Percentiles rank a stretch among this genome's conserved stretches.
Conservation (phyloP, 352 stramenopile genomes). For the Phytopythium mirpurense region DNA sequence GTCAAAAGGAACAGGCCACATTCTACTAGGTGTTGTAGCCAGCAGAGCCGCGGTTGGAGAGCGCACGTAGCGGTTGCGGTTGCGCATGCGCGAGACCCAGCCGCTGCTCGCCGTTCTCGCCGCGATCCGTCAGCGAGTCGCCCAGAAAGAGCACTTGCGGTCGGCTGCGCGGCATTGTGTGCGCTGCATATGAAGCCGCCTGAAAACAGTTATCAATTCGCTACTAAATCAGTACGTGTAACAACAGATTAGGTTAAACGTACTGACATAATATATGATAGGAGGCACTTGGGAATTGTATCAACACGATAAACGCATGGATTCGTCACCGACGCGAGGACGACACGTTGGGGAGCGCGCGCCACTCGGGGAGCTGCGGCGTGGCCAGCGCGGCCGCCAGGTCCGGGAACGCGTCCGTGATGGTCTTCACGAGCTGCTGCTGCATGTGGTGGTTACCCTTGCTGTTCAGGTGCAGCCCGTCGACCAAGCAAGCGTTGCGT, state of each 20-base stretch:
- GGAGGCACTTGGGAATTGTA: too few species aligned
- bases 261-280: too few species aligned
- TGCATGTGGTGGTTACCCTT: slow-evolving; percentile 42
- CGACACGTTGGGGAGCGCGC: slow-evolving; percentile 4
- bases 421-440: slow-evolving; percentile 21
- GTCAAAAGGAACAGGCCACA: too few species aligned
- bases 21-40: slow-evolving; percentile 63
- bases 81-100: slow-evolving; percentile 39
- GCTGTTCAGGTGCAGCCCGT: slow-evolving; percentile 45
- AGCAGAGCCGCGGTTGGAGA: slow-evolving; percentile 49
- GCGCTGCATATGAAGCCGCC: too few species aligned
- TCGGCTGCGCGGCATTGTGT: slow-evolving; percentile 9
- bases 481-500: slow-evolving; percentile 24
- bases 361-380: slow-evolving; percentile 15
- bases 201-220: too few species aligned
- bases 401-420: slow-evolving; percentile 18
- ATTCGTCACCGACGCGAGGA: background rate
- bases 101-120: slow-evolving; percentile 25
- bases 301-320: too few species aligned
- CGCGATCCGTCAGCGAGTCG: slow-evolving; percentile 61
- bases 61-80: slow-evolving; percentile 44
- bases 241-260: too few species aligned
- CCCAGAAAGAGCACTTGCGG: slow-evolving; percentile 45
- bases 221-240: too few species aligned
- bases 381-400: slow-evolving; percentile 10